Evolutionary conservation across 192 early-diverging fungal genomes (phyloP), one percentile per base, ranked within the genome.

Genomic region (Coemansia sp.): DNA sequence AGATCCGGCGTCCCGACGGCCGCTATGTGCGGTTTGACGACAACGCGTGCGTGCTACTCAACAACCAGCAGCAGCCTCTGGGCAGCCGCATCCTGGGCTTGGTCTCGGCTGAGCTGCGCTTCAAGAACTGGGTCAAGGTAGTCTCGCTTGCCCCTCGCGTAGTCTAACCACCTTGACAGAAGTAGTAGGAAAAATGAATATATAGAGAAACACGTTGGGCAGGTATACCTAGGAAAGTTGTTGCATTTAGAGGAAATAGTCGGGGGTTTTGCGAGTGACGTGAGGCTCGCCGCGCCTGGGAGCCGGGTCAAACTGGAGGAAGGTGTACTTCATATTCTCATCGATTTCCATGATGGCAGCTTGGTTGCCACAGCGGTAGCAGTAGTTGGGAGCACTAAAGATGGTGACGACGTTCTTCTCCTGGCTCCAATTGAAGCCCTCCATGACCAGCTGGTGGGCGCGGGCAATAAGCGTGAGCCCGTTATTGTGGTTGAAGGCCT

Each of bases 291-390:
- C 97, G 56, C 93, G 86, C 65, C 96, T 84, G 53, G 96, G 96
- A 29, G 97, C 97, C 38, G 95, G 95, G 78, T 99, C 97, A 63
- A 98, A 99, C 78, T 98, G 97, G 42, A 93, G 79, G 85, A 98
- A 99, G 53, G 95, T 96, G 79, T 98, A 97, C 86, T 98, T 98
- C 82, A 99, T 83, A 78, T 97, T 88, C 81, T 99, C 95, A 71
- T 99, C 97, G 67, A 99, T 91, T 74, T 99, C 97, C 97, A 99
- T 98, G 70, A 99, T 99, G 27, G 97, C 97, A 24, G 97, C 97
- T 85, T 98, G 95, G 74, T 99, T 99, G 48, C 97, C 97, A 68
- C 97, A 99, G 41, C 97, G 88, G 87, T 99, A 99, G 79, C 97
- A 97, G 83, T 99, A 99, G 81, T 99, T 99, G 29, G 97, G 97